Percentiles rank a stretch among this genome's conserved stretches.
Conservation (phyloP, 192 early-diverging fungal species). For the Linnemannia hyalina region DNA sequence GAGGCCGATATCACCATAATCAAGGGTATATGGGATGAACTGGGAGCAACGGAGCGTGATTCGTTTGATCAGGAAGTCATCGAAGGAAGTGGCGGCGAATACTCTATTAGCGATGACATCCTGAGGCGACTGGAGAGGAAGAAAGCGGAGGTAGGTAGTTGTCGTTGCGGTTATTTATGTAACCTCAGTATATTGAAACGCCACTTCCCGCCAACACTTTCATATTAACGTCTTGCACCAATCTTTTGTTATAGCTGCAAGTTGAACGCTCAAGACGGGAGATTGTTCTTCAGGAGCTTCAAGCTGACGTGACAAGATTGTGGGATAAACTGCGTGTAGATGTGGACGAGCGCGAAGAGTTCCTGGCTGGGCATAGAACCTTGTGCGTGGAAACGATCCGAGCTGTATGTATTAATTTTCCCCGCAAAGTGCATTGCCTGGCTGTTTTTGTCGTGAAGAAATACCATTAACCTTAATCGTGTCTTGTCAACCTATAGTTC, state of each 20-base stretch:
- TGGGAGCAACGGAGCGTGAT: conserved; percentile 32
- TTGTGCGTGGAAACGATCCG: conserved; percentile 33
- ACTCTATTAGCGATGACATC: conserved; percentile 32
- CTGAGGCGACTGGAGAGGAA: conserved; percentile 37
- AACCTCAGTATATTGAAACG: not conserved
- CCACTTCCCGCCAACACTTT: not conserved
- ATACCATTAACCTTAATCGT: not conserved
- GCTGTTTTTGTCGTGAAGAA: not conserved
- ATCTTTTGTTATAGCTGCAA: conserved; percentile 18
- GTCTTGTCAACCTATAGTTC: conserved; percentile 33
- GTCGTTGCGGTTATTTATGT: not conserved
- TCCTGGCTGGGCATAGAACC: conserved; percentile 16
- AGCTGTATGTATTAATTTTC: conserved; percentile 23
- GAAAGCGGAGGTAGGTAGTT: conserved; percentile 10
- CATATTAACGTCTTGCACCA: not conserved
- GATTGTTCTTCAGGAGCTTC: conserved; percentile 29
- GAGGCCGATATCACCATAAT: conserved; percentile 22
- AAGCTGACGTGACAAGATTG: conserved; percentile 20
- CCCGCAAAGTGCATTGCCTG: not conserved
- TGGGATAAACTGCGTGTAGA: conserved; percentile 46
- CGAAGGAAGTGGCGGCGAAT: not conserved
- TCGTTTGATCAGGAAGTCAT: conserved; percentile 39
- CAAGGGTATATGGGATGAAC: conserved; percentile 40
- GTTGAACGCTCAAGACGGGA: conserved; percentile 35
- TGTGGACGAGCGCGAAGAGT: conserved; percentile 39